Conservation (phyloP, 1,284 basidiomycete genomes). For the Ustanciosporium gigantosporum region DNA sequence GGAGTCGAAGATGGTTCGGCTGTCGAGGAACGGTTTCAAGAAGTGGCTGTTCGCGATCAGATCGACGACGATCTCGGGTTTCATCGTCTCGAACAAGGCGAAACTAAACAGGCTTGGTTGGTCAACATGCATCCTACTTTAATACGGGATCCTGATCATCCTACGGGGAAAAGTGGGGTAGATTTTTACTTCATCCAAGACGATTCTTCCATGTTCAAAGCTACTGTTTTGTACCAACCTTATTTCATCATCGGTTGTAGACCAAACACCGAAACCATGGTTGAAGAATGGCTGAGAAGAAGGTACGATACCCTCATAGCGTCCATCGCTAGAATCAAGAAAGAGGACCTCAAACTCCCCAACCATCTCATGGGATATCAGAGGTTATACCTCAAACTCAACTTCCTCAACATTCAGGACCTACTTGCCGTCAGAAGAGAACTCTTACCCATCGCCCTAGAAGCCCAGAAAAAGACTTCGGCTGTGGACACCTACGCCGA, state of each 20-base stretch:
- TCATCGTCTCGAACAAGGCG: conserved; percentile 55
- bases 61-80: conserved; percentile 94
- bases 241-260: conserved; percentile 88
- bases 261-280: conserved; percentile 80
- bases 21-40: conserved; percentile 57
- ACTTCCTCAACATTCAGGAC: conserved; percentile 90
- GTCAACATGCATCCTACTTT: conserved; percentile 99
- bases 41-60: conserved; percentile 69
- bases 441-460: conserved; percentile 81
- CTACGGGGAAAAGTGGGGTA: conserved; percentile 69
- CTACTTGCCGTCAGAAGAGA: conserved; percentile 85
- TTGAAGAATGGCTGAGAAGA: conserved; percentile 95
- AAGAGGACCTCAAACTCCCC: conserved; percentile 92
- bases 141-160: conserved; percentile 69
- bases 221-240: conserved; percentile 87
- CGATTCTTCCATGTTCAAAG: conserved; percentile 94
- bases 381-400: conserved; percentile 83
- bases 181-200: conserved; percentile 98
- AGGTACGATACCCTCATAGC: conserved; percentile 85
- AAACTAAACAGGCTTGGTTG: conserved; percentile 71
- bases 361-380: conserved; percentile 94
- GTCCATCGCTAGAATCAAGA: conserved; percentile 74
- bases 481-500: conserved; percentile 98
- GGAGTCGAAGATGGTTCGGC: conserved; percentile 53
- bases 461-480: conserved; percentile 89